Conservation (phyloP, 2,329 filamentous ascomycete species). For the Metarhizium robertsii region DNA sequence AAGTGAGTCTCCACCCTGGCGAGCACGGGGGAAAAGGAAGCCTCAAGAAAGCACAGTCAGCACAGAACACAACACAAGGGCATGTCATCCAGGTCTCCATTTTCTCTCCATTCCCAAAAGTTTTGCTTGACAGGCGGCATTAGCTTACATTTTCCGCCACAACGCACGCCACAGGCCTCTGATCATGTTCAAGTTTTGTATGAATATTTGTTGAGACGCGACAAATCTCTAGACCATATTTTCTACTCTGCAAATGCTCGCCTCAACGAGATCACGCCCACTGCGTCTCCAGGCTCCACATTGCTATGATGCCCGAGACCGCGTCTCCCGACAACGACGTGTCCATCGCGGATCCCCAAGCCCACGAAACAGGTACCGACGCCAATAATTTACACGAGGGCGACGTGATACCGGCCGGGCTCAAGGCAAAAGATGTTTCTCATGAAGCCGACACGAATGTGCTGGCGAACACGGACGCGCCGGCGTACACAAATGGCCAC, state of each 20-base stretch:
- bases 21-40: not conserved
- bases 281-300: conserved; percentile 31
- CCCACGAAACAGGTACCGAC: conserved; percentile 16
- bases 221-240: conserved; percentile 45
- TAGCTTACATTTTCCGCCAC: conserved; percentile 33
- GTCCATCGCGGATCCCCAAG: conserved; percentile 20
- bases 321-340: conserved; percentile 42
- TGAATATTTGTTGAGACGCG: conserved; percentile 33
- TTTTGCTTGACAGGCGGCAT: conserved; percentile 42
- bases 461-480: conserved; percentile 14
- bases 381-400: conserved; percentile 11
- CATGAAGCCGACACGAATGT: conserved; percentile 9
- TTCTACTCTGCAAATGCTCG: conserved; percentile 48
- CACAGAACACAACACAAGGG: not conserved
- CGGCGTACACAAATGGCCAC: conserved; percentile 17
- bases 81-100: conserved; percentile 13
- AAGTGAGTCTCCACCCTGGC: too few species aligned
- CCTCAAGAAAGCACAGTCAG: not conserved
- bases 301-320: conserved; percentile 50
- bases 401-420: conserved; percentile 12
- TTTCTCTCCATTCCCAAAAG: conserved; percentile 28
- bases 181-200: conserved; percentile 46
- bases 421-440: conserved; percentile 7
- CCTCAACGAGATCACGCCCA: conserved; percentile 44
- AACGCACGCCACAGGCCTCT: conserved; percentile 37